These are phyloP conservation scores for Leishmania major DNA, from an alignment of 208 protist genomes.

Conservation along the genomic window DNA sequence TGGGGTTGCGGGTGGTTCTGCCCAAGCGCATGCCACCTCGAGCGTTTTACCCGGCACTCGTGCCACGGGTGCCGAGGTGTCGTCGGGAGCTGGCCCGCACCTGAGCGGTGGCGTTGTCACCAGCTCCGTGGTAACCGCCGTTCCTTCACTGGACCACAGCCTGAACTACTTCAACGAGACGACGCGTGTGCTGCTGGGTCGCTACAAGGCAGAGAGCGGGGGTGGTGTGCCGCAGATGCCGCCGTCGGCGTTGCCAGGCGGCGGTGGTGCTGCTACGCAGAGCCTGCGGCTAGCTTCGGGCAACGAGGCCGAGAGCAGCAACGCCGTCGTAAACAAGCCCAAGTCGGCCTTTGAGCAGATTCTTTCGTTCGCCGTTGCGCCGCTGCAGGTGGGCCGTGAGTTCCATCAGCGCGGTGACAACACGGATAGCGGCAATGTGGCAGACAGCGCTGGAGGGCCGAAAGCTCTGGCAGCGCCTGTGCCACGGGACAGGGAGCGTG, in stretches of 20 bases:
- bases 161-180: slow-evolving; percentile 44
- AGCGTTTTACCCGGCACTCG: neutral
- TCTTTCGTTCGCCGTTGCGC: slow-evolving; percentile 35
- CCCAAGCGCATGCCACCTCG: neutral
- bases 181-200: slow-evolving; percentile 37
- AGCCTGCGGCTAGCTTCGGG: too few species aligned
- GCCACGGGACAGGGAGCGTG: neutral
- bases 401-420: slow-evolving; percentile 44
- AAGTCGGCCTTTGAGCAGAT: slow-evolving; percentile 54
- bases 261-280: neutral
- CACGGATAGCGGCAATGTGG: neutral
- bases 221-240: neutral
- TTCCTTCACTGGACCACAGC: slow-evolving; percentile 3
- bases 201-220: slow-evolving; percentile 26
- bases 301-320: neutral
- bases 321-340: slow-evolving; percentile 1
- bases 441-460: neutral
- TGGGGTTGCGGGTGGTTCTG: neutral
- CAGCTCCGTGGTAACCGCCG: neutral
- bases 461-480: neutral
- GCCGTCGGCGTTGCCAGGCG: neutral
- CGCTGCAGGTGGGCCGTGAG: slow-evolving; percentile 28
- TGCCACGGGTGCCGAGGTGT: neutral
- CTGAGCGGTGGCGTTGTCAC: neutral
- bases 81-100: neutral